Evolutionary conservation across 352 stramenopile species (phyloP), one percentile per base, ranked within the genome.

Genomic region (Hyaloperonospora arabidopsidis): DNA sequence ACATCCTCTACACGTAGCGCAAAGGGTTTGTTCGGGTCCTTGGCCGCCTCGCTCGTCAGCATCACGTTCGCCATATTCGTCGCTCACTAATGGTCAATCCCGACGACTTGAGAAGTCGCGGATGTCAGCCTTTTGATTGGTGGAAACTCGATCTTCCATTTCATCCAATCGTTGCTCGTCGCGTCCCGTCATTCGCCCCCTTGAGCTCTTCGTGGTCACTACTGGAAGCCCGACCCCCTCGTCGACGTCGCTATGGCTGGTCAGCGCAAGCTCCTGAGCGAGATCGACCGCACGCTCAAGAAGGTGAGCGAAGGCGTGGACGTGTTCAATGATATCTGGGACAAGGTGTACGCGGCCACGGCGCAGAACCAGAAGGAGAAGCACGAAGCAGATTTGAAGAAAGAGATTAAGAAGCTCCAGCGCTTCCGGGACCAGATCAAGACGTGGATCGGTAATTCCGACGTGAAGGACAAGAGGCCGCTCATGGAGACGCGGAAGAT

Each of bases 391-490:
- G 96, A 99, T 67, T 72, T 99, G 52, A 99, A 99, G 73, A 99
- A 99, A 61, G 97, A 99, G 83, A 99, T 99, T 65, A 99, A 99
- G 77, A 99, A 99, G 74, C 80, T 99, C 36, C 97, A 99, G 84
- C 83, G 95, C 39, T 89, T 95, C 64, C 90, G 97, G 19, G 97
- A 99, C 76, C 95, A 98, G 76, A 98, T 99, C 70, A 99, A 99
- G 76, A 98, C 89, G 55, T 99, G 96, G 96, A 97, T 98, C 57
- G 75, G 84, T 52, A 97, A 93, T 52, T 94, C 84, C 43, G 96
- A 99, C 57, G 95, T 99, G 51, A 98, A 98, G 71, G 96, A 99
- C 75, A 99, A 99, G 68, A 74, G 77, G 23, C 77, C 82, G 46
- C 63, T 96, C 11, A 72, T 84, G 35, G 81, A 95, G n/a, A 67